These are phyloP conservation scores for Phaeotremella skinneri DNA, from an alignment of 768 basidiomycete genomes.

Conservation along the genomic window DNA sequence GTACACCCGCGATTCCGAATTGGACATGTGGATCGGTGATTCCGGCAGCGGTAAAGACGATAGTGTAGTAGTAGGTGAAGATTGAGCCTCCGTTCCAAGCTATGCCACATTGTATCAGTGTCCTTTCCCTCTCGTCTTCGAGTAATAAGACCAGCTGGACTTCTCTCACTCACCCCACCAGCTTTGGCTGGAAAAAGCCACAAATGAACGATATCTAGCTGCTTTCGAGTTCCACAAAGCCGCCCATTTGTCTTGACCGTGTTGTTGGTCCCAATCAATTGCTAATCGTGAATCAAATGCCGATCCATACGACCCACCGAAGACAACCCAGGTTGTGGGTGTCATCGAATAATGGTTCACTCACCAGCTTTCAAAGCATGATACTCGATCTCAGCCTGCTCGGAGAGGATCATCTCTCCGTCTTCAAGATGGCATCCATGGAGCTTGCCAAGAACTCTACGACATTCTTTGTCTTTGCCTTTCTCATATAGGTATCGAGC, in stretches of 20 bases:
- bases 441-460: constrained; percentile 22
- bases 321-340: too few species aligned
- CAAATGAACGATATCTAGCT: constrained; percentile 33
- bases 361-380: constrained; percentile 34
- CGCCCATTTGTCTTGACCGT: constrained; percentile 34
- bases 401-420: constrained; percentile 26
- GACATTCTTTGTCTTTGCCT: constrained; percentile 22
- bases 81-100: constrained; percentile 28
- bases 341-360: background rate
- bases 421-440: constrained; percentile 24
- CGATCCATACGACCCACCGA: background rate
- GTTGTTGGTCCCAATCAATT: constrained; percentile 33
- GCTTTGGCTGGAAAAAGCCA: constrained; percentile 28
- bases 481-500: constrained; percentile 38
- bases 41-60: constrained; percentile 25
- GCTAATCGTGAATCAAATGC: constrained; percentile 10
- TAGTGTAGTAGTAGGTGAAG: constrained; percentile 31
- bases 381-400: constrained; percentile 25
- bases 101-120: background rate
- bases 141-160: background rate
- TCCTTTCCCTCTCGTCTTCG: too few species aligned
- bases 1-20: constrained; percentile 33
- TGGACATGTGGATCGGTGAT: constrained; percentile 35
- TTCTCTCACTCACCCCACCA: constrained; percentile 22
- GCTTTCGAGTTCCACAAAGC: constrained; percentile 37